These are phyloP conservation scores for Yamadazyma buinensis DNA, from an alignment of 1,139 yeast species.

Conservation along the genomic window DNA sequence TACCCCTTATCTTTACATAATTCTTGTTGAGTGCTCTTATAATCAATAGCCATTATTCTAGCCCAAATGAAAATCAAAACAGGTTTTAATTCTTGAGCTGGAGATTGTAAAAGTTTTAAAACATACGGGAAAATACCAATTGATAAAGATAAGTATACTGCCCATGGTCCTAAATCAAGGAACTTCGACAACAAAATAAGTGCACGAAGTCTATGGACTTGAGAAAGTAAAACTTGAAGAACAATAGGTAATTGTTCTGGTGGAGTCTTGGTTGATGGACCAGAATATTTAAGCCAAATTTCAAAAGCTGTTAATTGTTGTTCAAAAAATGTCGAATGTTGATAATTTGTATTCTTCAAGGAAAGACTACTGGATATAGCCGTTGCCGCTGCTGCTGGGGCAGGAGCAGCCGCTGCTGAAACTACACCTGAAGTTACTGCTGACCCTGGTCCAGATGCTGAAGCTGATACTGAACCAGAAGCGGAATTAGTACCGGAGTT, in stretches of 20 bases:
- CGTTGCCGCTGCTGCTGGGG: neutral
- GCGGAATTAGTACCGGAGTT: slow-evolving; percentile 25
- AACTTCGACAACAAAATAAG: slow-evolving; percentile 78
- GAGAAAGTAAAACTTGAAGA: slow-evolving; percentile 86
- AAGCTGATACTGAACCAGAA: slow-evolving; percentile 8
- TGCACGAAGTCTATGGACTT: slow-evolving; percentile 90
- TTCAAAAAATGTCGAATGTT: slow-evolving; percentile 90
- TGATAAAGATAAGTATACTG: slow-evolving; percentile 86
- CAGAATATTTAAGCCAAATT: slow-evolving; percentile 85
- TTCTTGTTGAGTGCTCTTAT: slow-evolving; percentile 86
- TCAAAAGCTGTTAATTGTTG: slow-evolving; percentile 96
- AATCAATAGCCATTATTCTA: slow-evolving; percentile 93
- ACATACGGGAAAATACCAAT: slow-evolving; percentile 97
- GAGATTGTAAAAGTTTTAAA: slow-evolving; percentile 82
- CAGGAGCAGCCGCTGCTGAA: neutral
- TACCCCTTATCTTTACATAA: slow-evolving; percentile 88
- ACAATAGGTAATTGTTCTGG: slow-evolving; percentile 96
- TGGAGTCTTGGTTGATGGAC: slow-evolving; percentile 77
- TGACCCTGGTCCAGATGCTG: neutral
- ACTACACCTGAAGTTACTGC: neutral
- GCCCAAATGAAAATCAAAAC: slow-evolving; percentile 97
- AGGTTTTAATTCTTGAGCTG: slow-evolving; percentile 93
- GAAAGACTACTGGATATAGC: neutral
- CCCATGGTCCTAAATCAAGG: slow-evolving; percentile 95
- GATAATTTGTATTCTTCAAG: slow-evolving; percentile 46